A percentile compares a stretch with the other conserved stretches of the same genome.
Conservation (phyloP, 345 rosid species). For the Pistacia integerrima region DNA sequence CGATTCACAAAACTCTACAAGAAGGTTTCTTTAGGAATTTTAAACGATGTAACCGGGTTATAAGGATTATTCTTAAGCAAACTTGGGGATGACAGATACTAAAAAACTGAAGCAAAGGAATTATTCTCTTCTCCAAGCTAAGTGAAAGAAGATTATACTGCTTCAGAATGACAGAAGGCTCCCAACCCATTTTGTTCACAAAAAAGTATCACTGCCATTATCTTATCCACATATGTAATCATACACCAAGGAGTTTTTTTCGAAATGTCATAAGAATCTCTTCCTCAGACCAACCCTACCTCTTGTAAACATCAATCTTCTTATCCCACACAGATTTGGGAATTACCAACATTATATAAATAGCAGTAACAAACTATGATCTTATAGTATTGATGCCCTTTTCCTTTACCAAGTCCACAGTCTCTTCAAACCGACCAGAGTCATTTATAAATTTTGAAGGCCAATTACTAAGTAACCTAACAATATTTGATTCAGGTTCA, state of each 20-base stretch:
- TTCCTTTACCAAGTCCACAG: constrained; percentile 25
- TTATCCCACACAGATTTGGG: constrained; percentile 13
- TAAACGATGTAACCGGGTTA: neutral
- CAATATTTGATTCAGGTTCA: constrained; percentile 13
- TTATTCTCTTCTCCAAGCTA: constrained; percentile 18
- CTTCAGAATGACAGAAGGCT: neutral
- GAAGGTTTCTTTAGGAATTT: constrained; percentile 9
- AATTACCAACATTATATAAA: neutral
- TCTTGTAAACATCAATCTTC: constrained; percentile 26
- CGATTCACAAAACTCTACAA: constrained; percentile 16
- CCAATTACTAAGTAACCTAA: neutral
- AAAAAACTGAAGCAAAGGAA: constrained; percentile 1
- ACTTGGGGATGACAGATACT: neutral
- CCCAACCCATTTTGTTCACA: constrained; percentile 24
- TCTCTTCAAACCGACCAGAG: neutral
- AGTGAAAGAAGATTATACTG: neutral
- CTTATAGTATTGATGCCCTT: constrained; percentile 29
- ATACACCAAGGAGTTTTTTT: neutral
- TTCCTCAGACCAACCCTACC: constrained; percentile 36
- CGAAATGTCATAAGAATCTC: constrained; percentile 23
- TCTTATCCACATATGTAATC: constrained; percentile 2
- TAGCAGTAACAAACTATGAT: constrained; percentile 20
- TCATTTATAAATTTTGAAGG: neutral
- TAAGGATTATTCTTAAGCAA: neutral
- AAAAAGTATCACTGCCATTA: constrained; percentile 11